These are phyloP conservation scores for Penicillium sp. DNA, from an alignment of 2,329 filamentous ascomycete species.

Conservation along the genomic window DNA sequence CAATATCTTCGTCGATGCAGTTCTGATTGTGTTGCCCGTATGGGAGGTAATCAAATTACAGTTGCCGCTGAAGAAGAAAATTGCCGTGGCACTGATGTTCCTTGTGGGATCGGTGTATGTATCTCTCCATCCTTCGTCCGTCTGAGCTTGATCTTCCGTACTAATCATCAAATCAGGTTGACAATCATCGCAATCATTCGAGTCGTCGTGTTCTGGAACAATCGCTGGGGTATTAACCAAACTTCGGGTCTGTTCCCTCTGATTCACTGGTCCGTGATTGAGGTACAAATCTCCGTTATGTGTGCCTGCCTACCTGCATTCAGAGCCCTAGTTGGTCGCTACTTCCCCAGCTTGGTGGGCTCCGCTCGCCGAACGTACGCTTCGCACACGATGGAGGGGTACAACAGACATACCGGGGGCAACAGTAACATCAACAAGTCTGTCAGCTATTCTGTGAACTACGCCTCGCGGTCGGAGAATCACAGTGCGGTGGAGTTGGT, in stretches of 20 bases:
- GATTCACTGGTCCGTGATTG: slow-evolving; percentile 32
- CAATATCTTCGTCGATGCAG: slow-evolving; percentile 23
- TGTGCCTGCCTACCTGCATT: slow-evolving; percentile 30
- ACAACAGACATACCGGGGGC: slow-evolving; percentile 1
- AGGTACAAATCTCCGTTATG: slow-evolving; percentile 28
- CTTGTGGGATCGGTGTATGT: slow-evolving; percentile 20
- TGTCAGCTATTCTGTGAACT: slow-evolving; percentile 27
- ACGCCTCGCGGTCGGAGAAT: slow-evolving; percentile 14
- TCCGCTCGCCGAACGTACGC: slow-evolving; percentile 13
- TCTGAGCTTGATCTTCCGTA: not conserved
- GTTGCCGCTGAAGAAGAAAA: slow-evolving; percentile 19
- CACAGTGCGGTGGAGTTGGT: slow-evolving; percentile 21
- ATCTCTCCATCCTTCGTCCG: not conserved
- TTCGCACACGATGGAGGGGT: slow-evolving; percentile 2
- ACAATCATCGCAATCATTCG: slow-evolving; percentile 29
- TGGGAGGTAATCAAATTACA: slow-evolving; percentile 24
- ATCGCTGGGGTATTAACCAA: slow-evolving; percentile 26
- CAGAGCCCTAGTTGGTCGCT: slow-evolving; percentile 24
- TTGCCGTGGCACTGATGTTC: slow-evolving; percentile 21
- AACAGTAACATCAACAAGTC: slow-evolving; percentile 28
- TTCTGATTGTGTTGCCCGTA: slow-evolving; percentile 20
- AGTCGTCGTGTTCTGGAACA: slow-evolving; percentile 28
- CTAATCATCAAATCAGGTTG: slow-evolving; percentile 10
- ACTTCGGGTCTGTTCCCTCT: slow-evolving; percentile 26
- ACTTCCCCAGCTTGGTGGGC: slow-evolving; percentile 20